Percentiles rank a stretch among this genome's conserved stretches.
Evolutionary conservation across 352 stramenopile genomes (phyloP).

Genomic region (Ophiocytium majus): DNA sequence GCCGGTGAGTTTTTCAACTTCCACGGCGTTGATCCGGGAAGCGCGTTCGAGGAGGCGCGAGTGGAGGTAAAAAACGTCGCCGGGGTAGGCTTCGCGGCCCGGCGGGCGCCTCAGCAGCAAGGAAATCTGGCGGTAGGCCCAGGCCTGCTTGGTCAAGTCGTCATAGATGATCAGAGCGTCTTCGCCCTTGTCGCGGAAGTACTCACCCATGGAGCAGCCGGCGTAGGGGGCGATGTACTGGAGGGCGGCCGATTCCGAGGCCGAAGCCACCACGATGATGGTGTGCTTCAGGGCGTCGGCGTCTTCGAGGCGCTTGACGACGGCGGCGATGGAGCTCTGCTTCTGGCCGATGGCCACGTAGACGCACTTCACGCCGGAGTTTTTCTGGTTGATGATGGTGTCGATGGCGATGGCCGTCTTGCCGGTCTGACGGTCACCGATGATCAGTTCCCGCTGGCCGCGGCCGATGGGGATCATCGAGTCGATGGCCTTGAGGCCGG

Average conservation of each 20-base stretch:
- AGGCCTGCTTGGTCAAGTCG: conserved; percentile 82
- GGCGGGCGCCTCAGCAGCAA: conserved; percentile 82
- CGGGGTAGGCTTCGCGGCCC: conserved; percentile 81
- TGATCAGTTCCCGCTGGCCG: conserved; percentile 85
- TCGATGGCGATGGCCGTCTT: conserved; percentile 87
- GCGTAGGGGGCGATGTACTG: conserved; percentile 85
- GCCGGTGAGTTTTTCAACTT: too few species aligned
- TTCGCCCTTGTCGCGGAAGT: conserved; percentile 83
- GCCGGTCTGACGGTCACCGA: conserved; percentile 84
- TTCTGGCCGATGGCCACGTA: conserved; percentile 87
- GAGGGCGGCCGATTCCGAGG: conserved; percentile 79
- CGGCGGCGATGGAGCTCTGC: conserved; percentile 81
- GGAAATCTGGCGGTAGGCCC: conserved; percentile 74
- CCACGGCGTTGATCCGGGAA: conserved; percentile 78
- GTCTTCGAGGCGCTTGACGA: conserved; percentile 78
- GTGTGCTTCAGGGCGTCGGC: conserved; percentile 77
- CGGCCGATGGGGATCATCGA: conserved; percentile 82
- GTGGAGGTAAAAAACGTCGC: conserved; percentile 87
- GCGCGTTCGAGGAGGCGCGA: conserved; percentile 81
- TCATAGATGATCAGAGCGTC: conserved; percentile 88
- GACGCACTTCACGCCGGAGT: conserved; percentile 75
- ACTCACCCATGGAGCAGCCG: conserved; percentile 80
- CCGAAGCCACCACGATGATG: conserved; percentile 80
- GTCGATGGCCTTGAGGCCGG: conserved; percentile 84
- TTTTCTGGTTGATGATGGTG: conserved; percentile 87